These are phyloP conservation scores for Patellaria atrata DNA, from an alignment of 495 filamentous ascomycete species.

Conservation along the genomic window DNA sequence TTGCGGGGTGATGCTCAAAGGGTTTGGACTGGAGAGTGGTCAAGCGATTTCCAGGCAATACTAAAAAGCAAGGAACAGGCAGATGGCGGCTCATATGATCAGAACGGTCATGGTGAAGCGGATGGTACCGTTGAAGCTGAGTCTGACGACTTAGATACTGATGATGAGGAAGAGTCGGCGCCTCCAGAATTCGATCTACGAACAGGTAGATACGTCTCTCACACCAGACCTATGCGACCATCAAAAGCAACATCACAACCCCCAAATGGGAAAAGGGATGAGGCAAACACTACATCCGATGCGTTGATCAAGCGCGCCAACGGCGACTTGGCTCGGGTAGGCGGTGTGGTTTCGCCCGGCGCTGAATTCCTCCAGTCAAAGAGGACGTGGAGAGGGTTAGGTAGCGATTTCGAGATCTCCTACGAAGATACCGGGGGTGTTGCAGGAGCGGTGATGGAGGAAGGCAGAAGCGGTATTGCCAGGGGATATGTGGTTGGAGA, in stretches of 20 bases:
- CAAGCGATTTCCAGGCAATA: constrained; percentile 30
- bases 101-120: constrained; percentile 5
- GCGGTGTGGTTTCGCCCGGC: constrained; percentile 72
- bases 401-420: constrained; percentile 63
- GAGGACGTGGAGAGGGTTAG: constrained; percentile 82
- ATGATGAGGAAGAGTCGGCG: constrained; percentile 48
- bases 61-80: constrained; percentile 15
- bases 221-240: constrained; percentile 62
- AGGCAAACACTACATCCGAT: constrained; percentile 18
- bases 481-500: constrained; percentile 75
- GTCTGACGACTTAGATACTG: constrained; percentile 26
- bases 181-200: constrained; percentile 88
- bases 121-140: too few species aligned
- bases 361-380: constrained; percentile 74
- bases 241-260: constrained; percentile 17
- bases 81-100: constrained; percentile 1
- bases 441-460: constrained; percentile 44
- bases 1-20: constrained; percentile 54
- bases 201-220: constrained; percentile 72
- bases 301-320: constrained; percentile 48
- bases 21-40: constrained; percentile 33
- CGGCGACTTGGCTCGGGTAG: constrained; percentile 58
- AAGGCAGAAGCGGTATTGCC: constrained; percentile 80
- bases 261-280: constrained; percentile 10
- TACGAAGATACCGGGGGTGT: constrained; percentile 39